Conservation (phyloP, 306 rosid genomes). For the apple (Malus domestica) region ASM211411v1 NC_041801.1:10552501-10553000, state of each 20-base stretch:
- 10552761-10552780: not conserved
- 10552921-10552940: not conserved
- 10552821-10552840: slow-evolving; percentile 1
- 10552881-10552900: slow-evolving; percentile 15
- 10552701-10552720: no score
- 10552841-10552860: not conserved
- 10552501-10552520: not conserved
- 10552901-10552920: not conserved
- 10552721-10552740: no score
- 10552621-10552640: no score
- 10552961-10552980: slow-evolving; percentile 1
- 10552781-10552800: slow-evolving; percentile 7
- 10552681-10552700: no score
- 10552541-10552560: no score
- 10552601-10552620: no score
- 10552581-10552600: not conserved
- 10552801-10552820: slow-evolving; percentile 13
- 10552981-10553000: slow-evolving; percentile 7
- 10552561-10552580: not conserved
- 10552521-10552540: not conserved
- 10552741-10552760: not conserved
- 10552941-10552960: not conserved
- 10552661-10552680: not conserved
- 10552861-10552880: slow-evolving; percentile 4
- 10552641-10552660: not conserved